These are phyloP conservation scores for Ogataea ramenticola DNA, from an alignment of 805 yeast genomes.

Conservation along the genomic window DNA sequence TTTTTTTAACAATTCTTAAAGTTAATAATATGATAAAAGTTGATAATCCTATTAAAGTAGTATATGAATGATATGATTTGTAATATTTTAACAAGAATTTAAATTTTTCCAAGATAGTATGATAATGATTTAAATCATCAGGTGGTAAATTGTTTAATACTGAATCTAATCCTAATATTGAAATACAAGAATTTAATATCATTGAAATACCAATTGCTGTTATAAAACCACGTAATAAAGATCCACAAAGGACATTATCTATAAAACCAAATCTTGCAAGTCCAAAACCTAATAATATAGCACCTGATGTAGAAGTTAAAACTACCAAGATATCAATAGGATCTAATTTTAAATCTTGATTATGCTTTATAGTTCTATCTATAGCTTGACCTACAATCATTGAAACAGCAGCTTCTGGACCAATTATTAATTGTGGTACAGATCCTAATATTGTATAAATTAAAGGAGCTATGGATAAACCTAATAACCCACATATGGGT, in stretches of 20 bases:
- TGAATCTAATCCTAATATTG: conserved; percentile 60
- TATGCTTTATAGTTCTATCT: conserved; percentile 43
- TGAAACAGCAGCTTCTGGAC: conserved; percentile 87
- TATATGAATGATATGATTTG: conserved; percentile 44
- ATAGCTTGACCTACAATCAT: conserved; percentile 76
- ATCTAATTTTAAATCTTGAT: conserved; percentile 27
- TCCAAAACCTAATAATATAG: conserved; percentile 64
- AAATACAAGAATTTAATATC: conserved; percentile 67
- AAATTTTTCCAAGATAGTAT: conserved; percentile 68
- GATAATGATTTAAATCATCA: conserved; percentile 35
- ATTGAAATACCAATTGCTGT: conserved; percentile 82
- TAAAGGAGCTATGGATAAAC: conserved; percentile 72
- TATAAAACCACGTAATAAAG: conserved; percentile 74
- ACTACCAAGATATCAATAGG: conserved; percentile 56
- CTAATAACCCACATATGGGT: conserved; percentile 70
- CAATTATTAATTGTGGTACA: conserved; percentile 84
- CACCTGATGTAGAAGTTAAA: conserved; percentile 71
- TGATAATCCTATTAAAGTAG: conserved; percentile 50
- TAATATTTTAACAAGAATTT: conserved; percentile 46
- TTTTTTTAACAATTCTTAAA: conserved; percentile 33
- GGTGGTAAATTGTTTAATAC: conserved; percentile 37
- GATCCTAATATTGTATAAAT: conserved; percentile 73
- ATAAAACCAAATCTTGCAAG: conserved; percentile 79
- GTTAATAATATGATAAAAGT: conserved; percentile 41
- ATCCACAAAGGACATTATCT: conserved; percentile 71